These are phyloP conservation scores for Aspergillus eucalypticola DNA, from an alignment of 2,329 filamentous ascomycete genomes.

Conservation along the genomic window DNA sequence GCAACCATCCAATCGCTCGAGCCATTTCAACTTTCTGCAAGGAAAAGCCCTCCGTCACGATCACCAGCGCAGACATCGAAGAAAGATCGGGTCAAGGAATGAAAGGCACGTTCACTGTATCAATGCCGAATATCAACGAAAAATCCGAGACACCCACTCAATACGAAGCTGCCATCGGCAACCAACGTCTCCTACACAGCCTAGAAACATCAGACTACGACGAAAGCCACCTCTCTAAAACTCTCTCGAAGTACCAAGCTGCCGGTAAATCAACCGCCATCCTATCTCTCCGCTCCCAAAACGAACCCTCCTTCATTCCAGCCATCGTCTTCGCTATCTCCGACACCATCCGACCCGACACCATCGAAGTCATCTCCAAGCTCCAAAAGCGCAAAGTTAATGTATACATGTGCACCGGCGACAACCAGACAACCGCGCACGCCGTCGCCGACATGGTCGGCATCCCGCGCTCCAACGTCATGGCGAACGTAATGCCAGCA, in stretches of 20 bases:
- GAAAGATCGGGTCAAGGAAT: conserved; percentile 61
- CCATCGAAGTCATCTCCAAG: conserved; percentile 62
- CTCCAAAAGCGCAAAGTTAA: conserved; percentile 67
- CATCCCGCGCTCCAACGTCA: conserved; percentile 72
- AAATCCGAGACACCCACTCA: conserved; percentile 21
- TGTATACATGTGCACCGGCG: conserved; percentile 91
- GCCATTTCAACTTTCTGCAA: conserved; percentile 55
- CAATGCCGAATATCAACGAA: conserved; percentile 15
- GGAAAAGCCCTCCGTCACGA: conserved; percentile 24
- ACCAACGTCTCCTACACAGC: conserved; percentile 53
- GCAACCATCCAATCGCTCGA: conserved; percentile 60
- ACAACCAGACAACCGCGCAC: conserved; percentile 80
- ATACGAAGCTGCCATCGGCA: conserved; percentile 58
- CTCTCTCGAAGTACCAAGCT: conserved; percentile 43
- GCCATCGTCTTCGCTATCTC: conserved; percentile 72
- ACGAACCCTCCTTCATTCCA: conserved; percentile 44
- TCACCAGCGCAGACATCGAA: conserved; percentile 45
- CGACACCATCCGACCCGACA: conserved; percentile 77
- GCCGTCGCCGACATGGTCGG: conserved; percentile 76
- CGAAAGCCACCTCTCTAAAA: conserved; percentile 34
- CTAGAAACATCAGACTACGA: conserved; percentile 33
- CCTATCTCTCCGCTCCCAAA: conserved; percentile 36
- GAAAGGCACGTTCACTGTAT: conserved; percentile 51
- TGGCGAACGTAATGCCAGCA: conserved; percentile 82
- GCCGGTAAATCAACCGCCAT: conserved; percentile 48